phyloP scores from a whole-genome alignment of 768 basidiomycete species.

The Cystofilobasidium bisporidii region DNA sequence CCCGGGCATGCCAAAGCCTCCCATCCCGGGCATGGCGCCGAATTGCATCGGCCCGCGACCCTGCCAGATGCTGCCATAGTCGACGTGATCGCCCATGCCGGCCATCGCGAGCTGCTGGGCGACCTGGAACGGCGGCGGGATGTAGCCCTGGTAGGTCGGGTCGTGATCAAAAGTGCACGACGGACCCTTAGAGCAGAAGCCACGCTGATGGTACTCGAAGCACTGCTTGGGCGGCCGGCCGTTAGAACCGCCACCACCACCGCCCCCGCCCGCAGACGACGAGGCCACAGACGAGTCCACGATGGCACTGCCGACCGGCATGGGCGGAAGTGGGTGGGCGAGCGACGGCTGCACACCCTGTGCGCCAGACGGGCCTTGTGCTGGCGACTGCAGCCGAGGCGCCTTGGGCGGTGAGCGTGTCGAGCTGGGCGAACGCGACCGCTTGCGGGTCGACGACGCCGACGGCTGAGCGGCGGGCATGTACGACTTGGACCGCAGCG shows the following conservation, averaged over 20 bases:
- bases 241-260: too few relatives aligned
- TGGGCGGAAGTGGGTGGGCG: neutral
- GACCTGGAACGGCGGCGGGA: constrained; percentile 9
- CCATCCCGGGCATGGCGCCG: constrained; percentile 43
- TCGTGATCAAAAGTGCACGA: constrained; percentile 89
- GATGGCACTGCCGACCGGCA: neutral
- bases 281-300: too few relatives aligned
- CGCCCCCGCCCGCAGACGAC: too few relatives aligned
- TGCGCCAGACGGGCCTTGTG: too few relatives aligned
- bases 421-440: neutral
- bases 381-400: neutral
- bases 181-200: constrained; percentile 79
- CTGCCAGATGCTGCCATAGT: constrained; percentile 22
- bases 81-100: constrained; percentile 6
- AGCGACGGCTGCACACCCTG: too few relatives aligned
- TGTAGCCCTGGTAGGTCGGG: constrained; percentile 54
- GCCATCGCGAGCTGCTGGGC: neutral
- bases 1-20: constrained; percentile 24
- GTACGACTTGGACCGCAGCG: constrained; percentile 45
- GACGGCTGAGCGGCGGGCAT: neutral
- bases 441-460: neutral
- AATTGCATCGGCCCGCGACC: constrained; percentile 14
- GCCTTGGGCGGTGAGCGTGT: neutral
- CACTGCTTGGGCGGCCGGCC: constrained; percentile 7
- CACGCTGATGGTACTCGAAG: constrained; percentile 50